These are phyloP conservation scores for Phytophthora melonis DNA, from an alignment of 352 stramenopile genomes.

Conservation along the genomic window DNA sequence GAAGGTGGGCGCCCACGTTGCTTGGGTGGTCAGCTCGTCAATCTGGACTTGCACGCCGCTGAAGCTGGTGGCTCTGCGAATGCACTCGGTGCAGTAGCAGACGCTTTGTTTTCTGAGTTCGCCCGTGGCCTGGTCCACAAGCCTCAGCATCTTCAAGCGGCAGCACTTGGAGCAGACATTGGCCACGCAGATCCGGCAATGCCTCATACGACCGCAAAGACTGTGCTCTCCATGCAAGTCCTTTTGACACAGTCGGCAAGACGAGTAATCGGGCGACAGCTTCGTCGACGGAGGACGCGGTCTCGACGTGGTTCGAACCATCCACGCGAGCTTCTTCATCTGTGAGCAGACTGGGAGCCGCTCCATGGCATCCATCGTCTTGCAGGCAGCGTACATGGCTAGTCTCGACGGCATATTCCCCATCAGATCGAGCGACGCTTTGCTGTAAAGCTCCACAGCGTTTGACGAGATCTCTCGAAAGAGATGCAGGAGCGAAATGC, in stretches of 20 bases:
- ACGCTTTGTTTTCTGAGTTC: constrained; percentile 7
- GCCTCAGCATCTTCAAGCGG: neutral
- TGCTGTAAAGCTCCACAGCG: constrained; percentile 17
- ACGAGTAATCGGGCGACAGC: constrained; percentile 3
- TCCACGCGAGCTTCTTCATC: constrained; percentile 37
- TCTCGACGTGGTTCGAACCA: constrained; percentile 9
- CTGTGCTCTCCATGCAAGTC: constrained; percentile 13
- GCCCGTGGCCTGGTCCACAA: constrained; percentile 1
- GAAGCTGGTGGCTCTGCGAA: constrained; percentile 5
- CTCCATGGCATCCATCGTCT: constrained; percentile 26
- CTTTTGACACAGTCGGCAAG: constrained; percentile 20
- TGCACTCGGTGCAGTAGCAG: constrained; percentile 21
- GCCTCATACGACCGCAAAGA: neutral
- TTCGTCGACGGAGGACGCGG: constrained; percentile 2
- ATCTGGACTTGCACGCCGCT: constrained; percentile 13
- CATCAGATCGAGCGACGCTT: constrained; percentile 11
- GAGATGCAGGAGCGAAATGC: constrained; percentile 29
- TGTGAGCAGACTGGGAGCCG: constrained; percentile 19
- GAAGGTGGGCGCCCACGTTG: constrained; percentile 2
- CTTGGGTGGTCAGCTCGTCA: constrained; percentile 23
- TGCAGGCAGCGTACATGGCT: constrained; percentile 17
- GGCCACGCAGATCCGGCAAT: constrained; percentile 9
- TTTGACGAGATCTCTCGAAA: constrained; percentile 15
- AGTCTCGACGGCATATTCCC: constrained; percentile 13
- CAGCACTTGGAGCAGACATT: constrained; percentile 12